Evolutionary conservation across 2,329 filamentous ascomycete species (phyloP), one percentile per base, ranked within the genome.

Genomic region (Fusarium sp.): DNA sequence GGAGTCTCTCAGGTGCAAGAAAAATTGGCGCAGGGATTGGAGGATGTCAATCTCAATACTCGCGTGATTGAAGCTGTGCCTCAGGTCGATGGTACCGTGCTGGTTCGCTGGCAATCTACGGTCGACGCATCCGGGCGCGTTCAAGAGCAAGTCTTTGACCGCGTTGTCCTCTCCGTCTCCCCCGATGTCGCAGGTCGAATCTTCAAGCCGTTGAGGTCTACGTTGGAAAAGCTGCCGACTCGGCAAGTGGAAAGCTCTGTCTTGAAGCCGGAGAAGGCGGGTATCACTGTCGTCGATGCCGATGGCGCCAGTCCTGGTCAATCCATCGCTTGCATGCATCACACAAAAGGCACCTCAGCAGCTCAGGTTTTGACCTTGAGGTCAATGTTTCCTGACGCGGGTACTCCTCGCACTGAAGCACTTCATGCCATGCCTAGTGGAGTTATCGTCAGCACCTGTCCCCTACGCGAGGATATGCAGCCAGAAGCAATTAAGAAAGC

Each of bases 101-200:
- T 83, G 8, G 64, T 85, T 9, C 70, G 73, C 3, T 85, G 83
- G 83, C 71, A 75, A 71, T 66, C 72, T 11, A 64, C 44, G 2
- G 17, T 45, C 8, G 70, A 73, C 15, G 61, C 45, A 11, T 67
- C 59, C 2, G 65, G 52, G 7, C 17, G 61, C 18, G 15, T 71
- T 23, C 33, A 37, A n/a, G 72, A 80, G 27, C 80, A 84, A 20
- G 56, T 71, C 0, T 89, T 88, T 56, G 86, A 89, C 56, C 81
- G 80, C 4, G 86, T 88, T 1, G 78, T 90, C 27, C 78, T 90
- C 2, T 87, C 86, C 1, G 85, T 89, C 3, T 84, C 87, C 1
- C 88, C 88, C 1, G 83, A 88, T 67, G 82, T 87, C 7, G 85
- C 85, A 0, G 83, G 81, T 8, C 76, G 76, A 9, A 80, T 90